phyloP scores from a whole-genome alignment of 2,329 filamentous ascomycete species.

The Diaporthe capsici region DNA sequence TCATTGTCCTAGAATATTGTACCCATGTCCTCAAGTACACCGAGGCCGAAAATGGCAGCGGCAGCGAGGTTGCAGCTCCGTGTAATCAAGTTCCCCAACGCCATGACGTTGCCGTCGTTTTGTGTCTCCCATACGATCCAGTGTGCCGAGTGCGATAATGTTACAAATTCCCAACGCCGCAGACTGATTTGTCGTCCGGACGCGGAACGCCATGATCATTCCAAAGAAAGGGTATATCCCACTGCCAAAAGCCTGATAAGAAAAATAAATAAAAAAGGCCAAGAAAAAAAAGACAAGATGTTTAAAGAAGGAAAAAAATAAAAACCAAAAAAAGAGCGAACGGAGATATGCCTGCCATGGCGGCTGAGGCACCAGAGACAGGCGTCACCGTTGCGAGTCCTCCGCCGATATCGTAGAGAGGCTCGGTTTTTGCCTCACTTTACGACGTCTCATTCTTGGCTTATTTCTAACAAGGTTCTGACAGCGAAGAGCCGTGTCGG shows the following conservation, averaged over 20 bases:
- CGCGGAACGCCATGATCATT: conserved; percentile 27
- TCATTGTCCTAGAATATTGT: conserved; percentile 10
- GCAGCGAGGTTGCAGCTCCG: conserved; percentile 4
- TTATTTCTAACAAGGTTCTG: conserved; percentile 51
- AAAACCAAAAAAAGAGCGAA: not conserved
- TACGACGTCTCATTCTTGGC: conserved; percentile 53
- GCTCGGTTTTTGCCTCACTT: conserved; percentile 41
- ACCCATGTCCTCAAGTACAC: not conserved
- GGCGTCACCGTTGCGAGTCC: not conserved
- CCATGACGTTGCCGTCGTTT: conserved; percentile 30
- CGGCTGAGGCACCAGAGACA: not conserved
- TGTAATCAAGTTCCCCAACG: conserved; percentile 4
- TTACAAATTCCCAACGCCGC: conserved; percentile 17
- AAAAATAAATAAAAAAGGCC: not conserved
- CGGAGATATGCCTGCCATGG: not conserved
- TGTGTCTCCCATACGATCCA: conserved; percentile 21
- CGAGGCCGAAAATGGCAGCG: conserved; percentile 10
- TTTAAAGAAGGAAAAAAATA: not conserved
- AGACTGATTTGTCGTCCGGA: conserved; percentile 4
- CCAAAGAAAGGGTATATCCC: conserved; percentile 35
- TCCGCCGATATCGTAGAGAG: conserved; percentile 31
- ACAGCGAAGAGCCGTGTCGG: conserved; percentile 51
- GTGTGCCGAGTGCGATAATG: conserved; percentile 21
- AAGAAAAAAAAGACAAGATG: not conserved
- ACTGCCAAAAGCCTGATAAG: not conserved